These are phyloP conservation scores for Quercus robur DNA, from an alignment of 306 rosid species.

Conservation along the genomic window DNA sequence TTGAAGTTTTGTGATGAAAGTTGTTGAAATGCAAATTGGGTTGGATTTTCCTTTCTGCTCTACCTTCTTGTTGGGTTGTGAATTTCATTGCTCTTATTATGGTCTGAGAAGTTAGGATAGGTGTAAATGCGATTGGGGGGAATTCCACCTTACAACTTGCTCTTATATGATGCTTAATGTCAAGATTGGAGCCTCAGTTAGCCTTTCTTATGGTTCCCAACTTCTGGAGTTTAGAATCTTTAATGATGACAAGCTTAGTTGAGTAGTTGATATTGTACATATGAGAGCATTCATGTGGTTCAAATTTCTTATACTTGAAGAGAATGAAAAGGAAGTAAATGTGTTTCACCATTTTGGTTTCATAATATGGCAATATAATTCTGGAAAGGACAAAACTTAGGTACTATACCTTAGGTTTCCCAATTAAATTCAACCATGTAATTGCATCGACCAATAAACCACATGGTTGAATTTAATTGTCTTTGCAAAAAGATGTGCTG, in stretches of 20 bases:
- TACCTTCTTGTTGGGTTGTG: not conserved
- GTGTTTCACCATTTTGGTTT: not conserved
- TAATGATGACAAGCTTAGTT: not conserved
- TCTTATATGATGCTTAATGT: not conserved
- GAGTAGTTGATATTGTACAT: no score
- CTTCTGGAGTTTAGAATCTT: not conserved
- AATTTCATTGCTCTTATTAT: not conserved
- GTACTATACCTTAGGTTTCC: no score
- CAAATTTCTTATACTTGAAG: not conserved
- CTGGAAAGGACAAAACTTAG: not conserved
- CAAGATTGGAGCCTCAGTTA: not conserved
- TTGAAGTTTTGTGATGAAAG: not conserved
- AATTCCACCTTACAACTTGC: no score
- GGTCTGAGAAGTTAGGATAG: no score
- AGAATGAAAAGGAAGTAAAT: not conserved
- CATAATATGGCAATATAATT: not conserved
- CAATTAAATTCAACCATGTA: no score
- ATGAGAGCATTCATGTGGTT: not conserved
- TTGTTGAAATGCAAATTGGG: not conserved
- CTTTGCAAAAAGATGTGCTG: no score
- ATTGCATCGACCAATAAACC: no score
- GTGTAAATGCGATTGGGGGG: no score
- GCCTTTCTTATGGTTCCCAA: not conserved
- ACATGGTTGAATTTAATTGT: no score
- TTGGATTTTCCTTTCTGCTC: not conserved